phyloP scores from a whole-genome alignment of 345 rosid genomes.

The Citrus maxima region DNA sequence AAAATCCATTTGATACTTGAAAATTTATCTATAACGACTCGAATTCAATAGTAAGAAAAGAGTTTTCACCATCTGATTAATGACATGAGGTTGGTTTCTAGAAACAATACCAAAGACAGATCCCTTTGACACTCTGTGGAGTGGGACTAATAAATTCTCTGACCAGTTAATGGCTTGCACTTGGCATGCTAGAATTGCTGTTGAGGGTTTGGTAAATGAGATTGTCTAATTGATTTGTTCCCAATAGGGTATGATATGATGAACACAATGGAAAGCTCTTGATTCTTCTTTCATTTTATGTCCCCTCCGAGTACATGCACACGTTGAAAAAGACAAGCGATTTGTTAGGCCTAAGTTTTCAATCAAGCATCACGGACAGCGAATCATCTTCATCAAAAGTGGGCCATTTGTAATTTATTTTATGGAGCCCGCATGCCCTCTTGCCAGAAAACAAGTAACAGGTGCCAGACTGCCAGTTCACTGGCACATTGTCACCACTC shows the following conservation, averaged over 20 bases:
- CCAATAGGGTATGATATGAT: not conserved
- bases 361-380: not conserved
- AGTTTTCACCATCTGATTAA: too few species aligned
- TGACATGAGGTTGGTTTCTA: too few species aligned
- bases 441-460: not conserved
- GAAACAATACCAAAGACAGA: too few species aligned
- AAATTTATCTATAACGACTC: too few species aligned
- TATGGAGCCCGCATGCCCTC: not conserved
- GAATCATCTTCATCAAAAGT: not conserved
- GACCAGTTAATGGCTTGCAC: not conserved
- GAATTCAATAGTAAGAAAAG: too few species aligned
- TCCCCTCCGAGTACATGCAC: too few species aligned
- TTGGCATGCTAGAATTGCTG: not conserved
- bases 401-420: not conserved
- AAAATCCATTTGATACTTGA: too few species aligned
- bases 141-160: not conserved
- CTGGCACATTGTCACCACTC: not conserved
- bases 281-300: not conserved
- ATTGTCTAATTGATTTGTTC: not conserved
- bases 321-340: not conserved
- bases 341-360: not conserved
- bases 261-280: too few species aligned
- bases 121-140: not conserved
- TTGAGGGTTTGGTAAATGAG: not conserved
- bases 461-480: not conserved